Evolutionary conservation across 2,329 filamentous ascomycete species (phyloP), one percentile per base, ranked within the genome.

Genomic region (Aspergillus bombycis): DNA sequence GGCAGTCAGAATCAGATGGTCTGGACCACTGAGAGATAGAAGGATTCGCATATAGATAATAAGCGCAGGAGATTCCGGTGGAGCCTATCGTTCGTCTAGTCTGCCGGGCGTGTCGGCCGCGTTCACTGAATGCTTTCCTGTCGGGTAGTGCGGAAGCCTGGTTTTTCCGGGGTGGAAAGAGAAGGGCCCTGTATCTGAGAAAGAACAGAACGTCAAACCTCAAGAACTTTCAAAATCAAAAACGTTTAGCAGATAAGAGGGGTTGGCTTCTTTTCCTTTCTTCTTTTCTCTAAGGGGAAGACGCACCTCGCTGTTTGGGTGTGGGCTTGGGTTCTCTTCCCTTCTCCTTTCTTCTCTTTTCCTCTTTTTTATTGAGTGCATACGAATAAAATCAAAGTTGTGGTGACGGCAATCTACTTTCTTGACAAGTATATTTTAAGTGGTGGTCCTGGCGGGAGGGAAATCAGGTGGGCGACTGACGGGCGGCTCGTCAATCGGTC

Each of bases 151-250:
- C 74, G 74, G 74, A 72, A 66, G 54, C 61, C 58, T 61, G 63
- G 73, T 77, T 77, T 75, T 75, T 77, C 74, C 74, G 74, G 61
- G 30, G 11, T 58, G 63, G 30, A 52, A 52, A 52, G 32, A 60
- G 56, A 23, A 54, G 48, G 54, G 48, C 26, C 50, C 50, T 61
- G 62, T 68, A 63, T 60, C 62, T 59, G 38, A 50, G 59, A 65
- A 68, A 55, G 65, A 58, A 45, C 30, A 50, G 57, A 61, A 38
- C 28, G 48, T 60, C 50, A 65, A 55, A 54, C 56, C 50, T 16
- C 21, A 19, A 36, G 38, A 23, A 41, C 38, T 19, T 41, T 41
- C 38, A n/a, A 41, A n/a, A n/a, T 19, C 7, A 41, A 41, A 41
- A 41, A 19, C 19, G 48, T 52, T 52, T 8, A 46, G 53, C 54